A percentile compares a stretch with the other conserved stretches of the same genome.
These are phyloP conservation scores for Jaminaea rosea DNA, from an alignment of 1,284 basidiomycete genomes.

Conservation along the genomic window DNA sequence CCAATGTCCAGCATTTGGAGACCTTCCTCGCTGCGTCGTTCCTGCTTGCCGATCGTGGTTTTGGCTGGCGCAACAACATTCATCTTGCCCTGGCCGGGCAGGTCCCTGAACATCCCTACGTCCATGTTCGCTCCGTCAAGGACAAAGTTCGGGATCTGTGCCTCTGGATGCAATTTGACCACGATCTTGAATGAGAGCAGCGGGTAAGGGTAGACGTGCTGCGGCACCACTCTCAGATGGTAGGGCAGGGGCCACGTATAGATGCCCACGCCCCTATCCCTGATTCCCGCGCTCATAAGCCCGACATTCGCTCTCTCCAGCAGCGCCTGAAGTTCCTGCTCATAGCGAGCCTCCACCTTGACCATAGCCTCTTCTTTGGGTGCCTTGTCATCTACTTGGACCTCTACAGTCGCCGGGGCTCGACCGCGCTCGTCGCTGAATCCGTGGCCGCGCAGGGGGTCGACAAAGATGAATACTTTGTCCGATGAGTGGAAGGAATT, in stretches of 20 bases:
- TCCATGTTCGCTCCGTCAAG: slow-evolving; percentile 5
- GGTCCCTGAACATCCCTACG: slow-evolving; percentile 1
- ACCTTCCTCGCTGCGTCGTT: not conserved
- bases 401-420: slow-evolving; percentile 7
- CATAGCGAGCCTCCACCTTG: slow-evolving; percentile 7
- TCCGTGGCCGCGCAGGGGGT: slow-evolving; percentile 1
- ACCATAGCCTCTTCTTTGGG: slow-evolving; percentile 1
- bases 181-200: slow-evolving; percentile 4
- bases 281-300: slow-evolving; percentile 2
- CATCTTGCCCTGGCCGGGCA: not conserved
- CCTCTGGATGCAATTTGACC: not conserved
- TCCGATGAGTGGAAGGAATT: slow-evolving; percentile 2
- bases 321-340: slow-evolving; percentile 1
- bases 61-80: not conserved
- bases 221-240: not conserved
- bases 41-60: not conserved
- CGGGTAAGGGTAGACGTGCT: not conserved
- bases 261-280: slow-evolving; percentile 7
- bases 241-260: slow-evolving; percentile 4
- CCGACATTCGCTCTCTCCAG: slow-evolving; percentile 3
- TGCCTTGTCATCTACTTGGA: slow-evolving; percentile 2
- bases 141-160: not conserved
- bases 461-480: slow-evolving; percentile 5
- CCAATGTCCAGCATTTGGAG: not conserved
- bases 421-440: slow-evolving; percentile 5